A percentile compares a stretch with the other conserved stretches of the same genome.
phyloP scores from a whole-genome alignment of 352 stramenopile genomes.

The Globisporangium viniferum region DNA sequence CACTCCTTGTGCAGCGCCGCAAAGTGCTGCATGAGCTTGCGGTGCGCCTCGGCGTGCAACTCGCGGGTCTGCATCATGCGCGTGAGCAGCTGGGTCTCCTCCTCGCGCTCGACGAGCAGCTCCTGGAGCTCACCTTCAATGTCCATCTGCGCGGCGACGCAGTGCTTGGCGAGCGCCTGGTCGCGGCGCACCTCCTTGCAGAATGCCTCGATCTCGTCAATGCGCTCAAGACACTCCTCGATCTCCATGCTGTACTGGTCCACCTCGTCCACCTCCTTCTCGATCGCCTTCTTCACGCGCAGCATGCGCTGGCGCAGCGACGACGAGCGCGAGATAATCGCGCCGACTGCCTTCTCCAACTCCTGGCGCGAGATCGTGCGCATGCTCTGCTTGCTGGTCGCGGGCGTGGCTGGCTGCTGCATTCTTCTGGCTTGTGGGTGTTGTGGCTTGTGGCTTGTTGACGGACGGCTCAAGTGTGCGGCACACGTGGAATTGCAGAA shows the following conservation, averaged over 20 bases:
- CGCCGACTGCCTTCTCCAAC: constrained; percentile 18
- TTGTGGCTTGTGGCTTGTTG: neutral
- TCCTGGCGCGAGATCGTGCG: constrained; percentile 21
- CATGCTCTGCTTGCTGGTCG: constrained; percentile 4
- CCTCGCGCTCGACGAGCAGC: constrained; percentile 18
- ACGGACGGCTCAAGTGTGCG: neutral
- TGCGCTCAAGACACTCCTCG: constrained; percentile 20
- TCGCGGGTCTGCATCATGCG: constrained; percentile 23
- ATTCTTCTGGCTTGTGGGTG: neutral
- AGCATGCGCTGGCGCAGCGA: constrained; percentile 21
- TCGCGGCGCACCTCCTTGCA: constrained; percentile 16
- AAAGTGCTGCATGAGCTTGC: constrained; percentile 24
- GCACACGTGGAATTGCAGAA: constrained; percentile 5
- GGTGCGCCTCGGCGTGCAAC: constrained; percentile 21
- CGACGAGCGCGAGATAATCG: constrained; percentile 22
- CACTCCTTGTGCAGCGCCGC: constrained; percentile 18
- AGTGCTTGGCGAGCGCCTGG: constrained; percentile 17
- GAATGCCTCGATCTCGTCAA: constrained; percentile 21
- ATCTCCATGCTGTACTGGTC: constrained; percentile 21
- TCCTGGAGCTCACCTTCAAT: constrained; percentile 20
- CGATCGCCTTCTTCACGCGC: constrained; percentile 20
- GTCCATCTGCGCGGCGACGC: constrained; percentile 12
- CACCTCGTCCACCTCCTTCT: constrained; percentile 21
- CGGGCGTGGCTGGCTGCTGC: constrained; percentile 4
- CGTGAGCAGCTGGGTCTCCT: constrained; percentile 21